Percentiles rank a stretch among this genome's conserved stretches.
phyloP scores from a whole-genome alignment of 2,329 filamentous ascomycete genomes.

The Hypoxylon rubiginosum region DNA sequence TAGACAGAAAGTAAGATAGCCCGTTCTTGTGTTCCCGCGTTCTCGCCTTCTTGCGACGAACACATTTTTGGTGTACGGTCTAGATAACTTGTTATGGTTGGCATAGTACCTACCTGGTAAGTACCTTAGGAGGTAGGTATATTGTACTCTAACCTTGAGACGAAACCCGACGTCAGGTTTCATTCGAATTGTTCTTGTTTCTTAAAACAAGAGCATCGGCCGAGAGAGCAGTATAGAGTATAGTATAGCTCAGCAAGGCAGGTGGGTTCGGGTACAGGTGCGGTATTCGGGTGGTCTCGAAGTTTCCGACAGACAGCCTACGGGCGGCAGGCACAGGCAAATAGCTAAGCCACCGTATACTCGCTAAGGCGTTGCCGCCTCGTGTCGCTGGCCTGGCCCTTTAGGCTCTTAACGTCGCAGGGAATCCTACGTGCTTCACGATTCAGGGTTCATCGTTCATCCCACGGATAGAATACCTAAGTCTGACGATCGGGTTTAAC shows the following conservation, averaged over 20 bases:
- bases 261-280: neutral
- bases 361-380: neutral
- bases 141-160: too few species aligned
- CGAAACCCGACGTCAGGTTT: too few species aligned
- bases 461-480: neutral
- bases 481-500: neutral
- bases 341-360: neutral
- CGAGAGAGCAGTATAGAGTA: neutral
- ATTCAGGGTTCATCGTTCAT: neutral
- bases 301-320: neutral
- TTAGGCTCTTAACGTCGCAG: neutral
- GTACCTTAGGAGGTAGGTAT: too few species aligned
- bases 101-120: too few species aligned
- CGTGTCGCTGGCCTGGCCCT: neutral
- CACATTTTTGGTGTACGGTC: too few species aligned
- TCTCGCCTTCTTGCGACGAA: too few species aligned
- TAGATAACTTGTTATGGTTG: too few species aligned
- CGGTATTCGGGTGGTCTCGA: neutral
- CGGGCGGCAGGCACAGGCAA: too few species aligned
- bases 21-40: too few species aligned
- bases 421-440: slow-evolving; percentile 4
- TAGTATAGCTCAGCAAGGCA: neutral
- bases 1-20: too few species aligned
- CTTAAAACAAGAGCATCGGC: too few species aligned
- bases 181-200: too few species aligned